Evolutionary conservation across 768 basidiomycete species (phyloP), one percentile per base, ranked within the genome.

Genomic region (Thelephora aurantiotincta): DNA sequence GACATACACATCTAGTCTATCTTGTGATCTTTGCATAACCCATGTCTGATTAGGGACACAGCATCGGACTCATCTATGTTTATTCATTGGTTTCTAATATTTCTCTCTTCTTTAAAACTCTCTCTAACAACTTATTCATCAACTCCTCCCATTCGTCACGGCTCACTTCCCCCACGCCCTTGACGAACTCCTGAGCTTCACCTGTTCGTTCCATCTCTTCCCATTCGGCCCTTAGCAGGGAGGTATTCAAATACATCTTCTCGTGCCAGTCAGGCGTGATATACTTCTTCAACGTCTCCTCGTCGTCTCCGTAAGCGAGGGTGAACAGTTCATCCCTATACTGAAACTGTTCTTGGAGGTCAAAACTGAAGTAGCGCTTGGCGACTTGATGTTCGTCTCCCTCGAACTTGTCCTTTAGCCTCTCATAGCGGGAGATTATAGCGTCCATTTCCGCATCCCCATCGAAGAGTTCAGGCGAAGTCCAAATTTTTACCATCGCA

Each of bases 241-340:
- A 55, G 55, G 70, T 81, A 30, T 66, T 63, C 20, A 51, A 50
- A 51, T 77, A 84, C 54, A 75, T 64, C 51, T 76, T 73, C 51
- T 69, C 64, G 52, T 75, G 73, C 86, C 85, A 87, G 2, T 61
- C 52, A 5, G 67, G 63, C 2, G 74, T 74, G 38, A 41, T n/a
- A 18, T 41, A 16, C 18, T 41, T 22, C 38, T 41, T 16, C 38
- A 22, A 41, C 14, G 58, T 60, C 43, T 58, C 57, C 14, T 59
- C 58, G 41, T 58, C 64, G 43, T 33, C 48, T 16, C 44, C 43
- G 16, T 61, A 63, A 1, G 70, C 69, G 52, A 82, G 74, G 6
- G 63, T 64, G 47, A 71, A 68, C 47, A 90, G 60, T 18, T 63
- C 65, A 47, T 82, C 77, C 11, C 80, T 72, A 58, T 90, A 88